Base-by-base conservation (phyloP, 768 basidiomycete species). In the Hygrocybe punicea region DNA sequence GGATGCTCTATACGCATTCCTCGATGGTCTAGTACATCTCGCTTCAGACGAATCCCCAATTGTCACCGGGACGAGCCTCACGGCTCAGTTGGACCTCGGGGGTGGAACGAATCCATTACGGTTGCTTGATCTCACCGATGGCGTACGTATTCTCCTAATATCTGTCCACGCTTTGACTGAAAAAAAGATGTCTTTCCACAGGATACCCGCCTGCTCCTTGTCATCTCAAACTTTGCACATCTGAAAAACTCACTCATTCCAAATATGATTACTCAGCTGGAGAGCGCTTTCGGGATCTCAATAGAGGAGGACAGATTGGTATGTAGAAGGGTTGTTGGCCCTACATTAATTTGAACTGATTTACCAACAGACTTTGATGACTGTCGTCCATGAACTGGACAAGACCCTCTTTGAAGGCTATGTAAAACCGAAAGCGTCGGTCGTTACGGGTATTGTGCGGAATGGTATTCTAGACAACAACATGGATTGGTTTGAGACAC, bases 401-500 rank as follows among this genome's bases (percentile, higher is more conserved):
- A 85, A 84, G 71, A 89, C 84, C 40, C 77, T 99, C 29, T 98
- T 98, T 66, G 86, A 92, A 55, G 86, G 89, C 51, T 97, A 92
- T 67, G 76, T 89, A 62, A 89, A 88, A 63, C 85, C 91, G 39
- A 93, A 93, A 68, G 78, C 87, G n/a, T 78, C 77, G n/a, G 72
- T 73, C 13, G 79, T 93, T 33, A 86, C 78, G 49, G 71, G 74
- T 35, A 85, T 91, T 50, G 76, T 98, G 37, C 83, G 86, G 24
- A 76, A 78, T 51, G 97, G 97, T 9, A 88, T 99, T 46, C 75
- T 97, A 25, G 82, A 89, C 51, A 77, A 77, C 24, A 75, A 80
- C 33, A 91, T 98, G 81, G 92, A 98, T 67, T 99, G 97, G 97
- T 91, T 86, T 64, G 89, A 93, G 62, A 93, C 91, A 0, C 86